Percentiles rank a stretch among this genome's conserved stretches.
These are phyloP conservation scores for Pyrenula massariospora DNA, from an alignment of 495 filamentous ascomycete species.

Conservation along the genomic window DNA sequence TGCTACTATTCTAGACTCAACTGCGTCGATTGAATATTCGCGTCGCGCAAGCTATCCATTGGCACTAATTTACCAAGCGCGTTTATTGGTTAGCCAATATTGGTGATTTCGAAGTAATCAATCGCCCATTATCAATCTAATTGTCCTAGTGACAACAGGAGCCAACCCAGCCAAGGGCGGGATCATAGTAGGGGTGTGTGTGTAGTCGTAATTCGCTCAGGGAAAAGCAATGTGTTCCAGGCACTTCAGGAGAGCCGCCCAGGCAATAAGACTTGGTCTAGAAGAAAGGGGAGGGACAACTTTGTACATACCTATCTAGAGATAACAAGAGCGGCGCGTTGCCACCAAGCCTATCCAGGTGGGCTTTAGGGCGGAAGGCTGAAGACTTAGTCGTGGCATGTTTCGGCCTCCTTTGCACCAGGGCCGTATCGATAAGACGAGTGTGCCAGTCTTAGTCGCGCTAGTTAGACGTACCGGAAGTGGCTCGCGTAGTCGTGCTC, in stretches of 20 bases:
- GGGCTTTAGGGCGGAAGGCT: slow-evolving; percentile 10
- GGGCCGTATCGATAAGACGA: background rate
- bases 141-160: background rate
- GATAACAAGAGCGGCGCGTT: too few relatives aligned
- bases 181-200: background rate
- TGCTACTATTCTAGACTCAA: background rate
- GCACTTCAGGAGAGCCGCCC: slow-evolving; percentile 4
- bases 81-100: background rate
- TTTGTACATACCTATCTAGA: background rate
- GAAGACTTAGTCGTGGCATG: slow-evolving; percentile 7
- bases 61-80: background rate
- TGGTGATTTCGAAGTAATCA: background rate
- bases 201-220: background rate
- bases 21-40: background rate
- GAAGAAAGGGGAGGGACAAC: slow-evolving; percentile 5
- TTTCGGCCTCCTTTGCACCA: background rate
- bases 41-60: background rate
- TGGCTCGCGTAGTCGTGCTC: too few relatives aligned
- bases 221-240: background rate
- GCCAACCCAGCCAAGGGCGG: background rate
- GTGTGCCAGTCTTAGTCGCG: too few relatives aligned
- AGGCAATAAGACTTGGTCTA: slow-evolving; percentile 4
- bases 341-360: too few relatives aligned
- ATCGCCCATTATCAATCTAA: background rate
- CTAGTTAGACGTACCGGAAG: too few relatives aligned